These are phyloP conservation scores for Cercospora citrullina DNA, from an alignment of 2,329 filamentous ascomycete species.

Conservation along the genomic window DNA sequence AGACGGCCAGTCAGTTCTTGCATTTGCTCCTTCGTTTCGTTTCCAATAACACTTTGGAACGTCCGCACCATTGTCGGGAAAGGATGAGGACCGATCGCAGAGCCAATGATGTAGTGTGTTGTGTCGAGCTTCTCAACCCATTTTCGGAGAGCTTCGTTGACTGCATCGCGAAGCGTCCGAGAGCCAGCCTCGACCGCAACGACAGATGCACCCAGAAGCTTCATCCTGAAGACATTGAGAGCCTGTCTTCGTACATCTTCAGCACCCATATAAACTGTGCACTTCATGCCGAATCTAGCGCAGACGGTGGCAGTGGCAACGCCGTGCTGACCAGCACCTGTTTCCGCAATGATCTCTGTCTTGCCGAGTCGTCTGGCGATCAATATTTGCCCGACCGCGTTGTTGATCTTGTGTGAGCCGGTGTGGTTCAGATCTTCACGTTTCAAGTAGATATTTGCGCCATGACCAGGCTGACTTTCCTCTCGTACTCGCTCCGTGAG, in stretches of 20 bases:
- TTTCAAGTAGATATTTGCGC: slow-evolving; percentile 97
- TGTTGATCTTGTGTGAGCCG: slow-evolving; percentile 99
- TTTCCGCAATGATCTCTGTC: slow-evolving; percentile 96
- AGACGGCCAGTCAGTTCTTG: slow-evolving; percentile 79
- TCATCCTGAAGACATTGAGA: slow-evolving; percentile 97
- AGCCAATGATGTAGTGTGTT: slow-evolving; percentile 98
- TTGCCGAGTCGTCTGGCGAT: slow-evolving; percentile 85
- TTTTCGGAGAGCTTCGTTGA: slow-evolving; percentile 91
- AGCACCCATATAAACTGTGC: slow-evolving; percentile 96
- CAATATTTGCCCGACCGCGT: slow-evolving; percentile 89
- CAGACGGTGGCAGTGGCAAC: slow-evolving; percentile 97
- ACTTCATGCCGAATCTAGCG: slow-evolving; percentile 97
- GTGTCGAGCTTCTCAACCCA: slow-evolving; percentile 93
- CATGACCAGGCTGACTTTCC: slow-evolving; percentile 59
- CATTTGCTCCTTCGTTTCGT: slow-evolving; percentile 94
- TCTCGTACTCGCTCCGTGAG: slow-evolving; percentile 64
- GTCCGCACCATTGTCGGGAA: slow-evolving; percentile 97
- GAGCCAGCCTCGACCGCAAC: slow-evolving; percentile 90
- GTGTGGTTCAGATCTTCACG: slow-evolving; percentile 97
- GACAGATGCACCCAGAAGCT: slow-evolving; percentile 88
- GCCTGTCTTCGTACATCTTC: slow-evolving; percentile 96
- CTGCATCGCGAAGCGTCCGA: slow-evolving; percentile 62
- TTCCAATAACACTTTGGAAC: slow-evolving; percentile 94
- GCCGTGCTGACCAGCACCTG: slow-evolving; percentile 94
- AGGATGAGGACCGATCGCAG: slow-evolving; percentile 93